Evolutionary conservation across 306 rosid species (phyloP).

Genomic region (Pueraria montana): DNA sequence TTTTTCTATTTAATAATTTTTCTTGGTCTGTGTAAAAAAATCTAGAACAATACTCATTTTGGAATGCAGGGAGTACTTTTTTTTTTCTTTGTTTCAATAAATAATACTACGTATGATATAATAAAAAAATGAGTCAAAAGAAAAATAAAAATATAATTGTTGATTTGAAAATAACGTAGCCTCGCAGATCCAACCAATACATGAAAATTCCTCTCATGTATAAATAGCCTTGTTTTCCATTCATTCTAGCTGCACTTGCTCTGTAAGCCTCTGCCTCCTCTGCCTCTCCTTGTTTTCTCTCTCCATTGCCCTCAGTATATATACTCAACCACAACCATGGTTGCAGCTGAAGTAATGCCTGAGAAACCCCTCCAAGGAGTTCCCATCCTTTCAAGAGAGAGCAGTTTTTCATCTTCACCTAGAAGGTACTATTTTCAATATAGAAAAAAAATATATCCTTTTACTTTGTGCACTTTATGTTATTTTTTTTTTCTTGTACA

Average conservation of each 20-base stretch:
- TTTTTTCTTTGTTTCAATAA: too few species aligned
- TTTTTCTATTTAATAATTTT: too few species aligned
- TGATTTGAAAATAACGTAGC: neutral
- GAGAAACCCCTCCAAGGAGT: slow-evolving; percentile 66
- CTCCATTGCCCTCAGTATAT: neutral
- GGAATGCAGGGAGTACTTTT: too few species aligned
- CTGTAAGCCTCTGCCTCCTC: slow-evolving; percentile 28
- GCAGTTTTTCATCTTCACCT: slow-evolving; percentile 47
- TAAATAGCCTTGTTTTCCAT: slow-evolving; percentile 24
- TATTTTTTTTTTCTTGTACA: too few species aligned
- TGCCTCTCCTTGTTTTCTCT: neutral
- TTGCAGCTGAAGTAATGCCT: slow-evolving; percentile 69
- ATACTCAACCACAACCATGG: slow-evolving; percentile 49
- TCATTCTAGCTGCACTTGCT: neutral
- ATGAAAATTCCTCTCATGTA: slow-evolving; percentile 6
- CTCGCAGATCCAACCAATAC: neutral
- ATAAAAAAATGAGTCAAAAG: too few species aligned
- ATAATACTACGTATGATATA: too few species aligned
- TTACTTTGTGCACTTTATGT: too few species aligned
- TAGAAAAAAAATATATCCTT: too few species aligned
- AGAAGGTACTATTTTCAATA: slow-evolving; percentile 62
- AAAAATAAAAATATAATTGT: neutral
- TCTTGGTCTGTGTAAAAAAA: too few species aligned
- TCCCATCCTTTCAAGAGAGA: slow-evolving; percentile 61
- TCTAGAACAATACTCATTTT: too few species aligned